phyloP scores from a whole-genome alignment of 2,329 filamentous ascomycete species.

The Exophiala aquamarina region DNA sequence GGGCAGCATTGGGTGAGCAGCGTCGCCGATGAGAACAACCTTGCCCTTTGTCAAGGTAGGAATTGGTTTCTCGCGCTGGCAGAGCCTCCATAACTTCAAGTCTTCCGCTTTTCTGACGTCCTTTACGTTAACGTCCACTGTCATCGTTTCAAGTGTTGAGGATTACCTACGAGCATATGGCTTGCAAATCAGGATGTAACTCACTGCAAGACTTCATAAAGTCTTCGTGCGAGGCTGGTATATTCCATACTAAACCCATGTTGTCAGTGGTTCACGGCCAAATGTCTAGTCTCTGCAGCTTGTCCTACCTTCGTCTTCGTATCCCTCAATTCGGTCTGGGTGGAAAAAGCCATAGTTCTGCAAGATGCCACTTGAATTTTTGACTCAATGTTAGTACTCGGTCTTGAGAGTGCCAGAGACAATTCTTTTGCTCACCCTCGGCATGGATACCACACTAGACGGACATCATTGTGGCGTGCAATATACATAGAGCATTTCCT shows the following conservation, averaged over 20 bases:
- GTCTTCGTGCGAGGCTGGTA: slow-evolving; percentile 3
- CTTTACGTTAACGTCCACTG: too few species aligned
- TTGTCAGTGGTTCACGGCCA: neutral
- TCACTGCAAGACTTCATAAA: slow-evolving; percentile 7
- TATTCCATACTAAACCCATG: slow-evolving; percentile 11
- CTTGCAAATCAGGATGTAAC: slow-evolving; percentile 11
- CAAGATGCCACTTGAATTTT: neutral
- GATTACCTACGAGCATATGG: slow-evolving; percentile 12
- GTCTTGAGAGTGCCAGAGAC: too few species aligned
- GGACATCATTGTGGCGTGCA: slow-evolving; percentile 18
- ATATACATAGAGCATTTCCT: slow-evolving; percentile 8
- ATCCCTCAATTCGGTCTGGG: slow-evolving; percentile 4
- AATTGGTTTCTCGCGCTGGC: slow-evolving; percentile 9
- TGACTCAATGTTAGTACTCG: neutral
- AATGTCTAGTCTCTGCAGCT: neutral
- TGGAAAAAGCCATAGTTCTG: slow-evolving; percentile 14
- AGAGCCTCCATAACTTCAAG: slow-evolving; percentile 8
- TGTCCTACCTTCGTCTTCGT: slow-evolving; percentile 8
- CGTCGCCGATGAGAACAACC: slow-evolving; percentile 64
- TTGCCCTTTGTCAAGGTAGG: slow-evolving; percentile 45
- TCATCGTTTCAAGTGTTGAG: too few species aligned
- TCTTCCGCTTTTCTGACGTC: slow-evolving; percentile 15
- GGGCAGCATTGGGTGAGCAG: slow-evolving; percentile 32
- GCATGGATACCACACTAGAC: slow-evolving; percentile 30
- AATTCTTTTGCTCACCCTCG: slow-evolving; percentile 13